Evolutionary conservation across 148 eudicot genomes (phyloP).

Genomic region (Fagopyrum homotropicum): DNA sequence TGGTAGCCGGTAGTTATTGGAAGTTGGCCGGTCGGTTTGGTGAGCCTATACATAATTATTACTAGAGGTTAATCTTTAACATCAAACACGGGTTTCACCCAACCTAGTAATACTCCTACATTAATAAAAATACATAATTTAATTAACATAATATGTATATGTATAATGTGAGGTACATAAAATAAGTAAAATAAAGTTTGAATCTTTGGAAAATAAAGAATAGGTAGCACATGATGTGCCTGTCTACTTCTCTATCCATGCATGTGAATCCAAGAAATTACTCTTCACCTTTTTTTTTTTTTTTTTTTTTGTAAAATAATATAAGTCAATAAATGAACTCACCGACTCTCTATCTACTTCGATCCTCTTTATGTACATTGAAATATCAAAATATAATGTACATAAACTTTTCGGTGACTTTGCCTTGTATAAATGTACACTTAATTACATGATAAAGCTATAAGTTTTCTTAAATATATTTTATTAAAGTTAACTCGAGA

Average conservation of each 20-base stretch:
- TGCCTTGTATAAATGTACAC: neutral
- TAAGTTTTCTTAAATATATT: too few relatives aligned
- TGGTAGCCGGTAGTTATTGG: neutral
- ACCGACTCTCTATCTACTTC: conserved; percentile 8
- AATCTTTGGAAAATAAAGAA: neutral
- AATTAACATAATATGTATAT: too few relatives aligned
- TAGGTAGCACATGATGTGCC: conserved; percentile 8
- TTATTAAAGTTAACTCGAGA: too few relatives aligned
- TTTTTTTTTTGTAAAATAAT: neutral
- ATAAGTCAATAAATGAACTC: conserved; percentile 5
- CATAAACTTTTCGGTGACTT: neutral
- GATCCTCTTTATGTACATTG: neutral
- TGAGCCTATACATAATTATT: neutral
- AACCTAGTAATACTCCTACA: too few relatives aligned
- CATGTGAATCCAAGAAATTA: conserved; percentile 4
- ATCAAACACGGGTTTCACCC: neutral
- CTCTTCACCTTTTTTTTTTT: neutral
- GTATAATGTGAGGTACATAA: too few relatives aligned
- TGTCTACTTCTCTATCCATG: neutral
- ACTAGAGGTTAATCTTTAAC: neutral
- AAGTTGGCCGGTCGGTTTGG: neutral
- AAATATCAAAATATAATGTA: neutral
- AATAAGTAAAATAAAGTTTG: too few relatives aligned
- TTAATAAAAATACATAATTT: too few relatives aligned
- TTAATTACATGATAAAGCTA: neutral